Conservation (phyloP, 768 basidiomycete genomes). For the Tulasnella sp. region DNA sequence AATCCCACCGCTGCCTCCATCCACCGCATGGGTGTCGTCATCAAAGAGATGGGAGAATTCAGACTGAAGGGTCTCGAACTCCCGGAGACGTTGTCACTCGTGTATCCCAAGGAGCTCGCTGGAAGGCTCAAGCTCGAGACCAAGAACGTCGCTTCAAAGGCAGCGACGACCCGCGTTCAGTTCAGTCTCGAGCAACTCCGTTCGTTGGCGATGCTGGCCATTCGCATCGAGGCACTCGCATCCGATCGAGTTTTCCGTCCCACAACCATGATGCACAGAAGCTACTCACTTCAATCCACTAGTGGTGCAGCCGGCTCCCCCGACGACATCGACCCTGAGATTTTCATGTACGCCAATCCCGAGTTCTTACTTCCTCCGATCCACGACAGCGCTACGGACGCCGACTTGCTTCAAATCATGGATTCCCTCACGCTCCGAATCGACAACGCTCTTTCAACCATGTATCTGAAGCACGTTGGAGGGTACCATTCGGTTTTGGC, state of each 20-base stretch:
- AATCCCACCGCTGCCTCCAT: constrained; percentile 66
- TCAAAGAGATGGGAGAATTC: constrained; percentile 81
- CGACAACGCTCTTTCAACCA: constrained; percentile 63
- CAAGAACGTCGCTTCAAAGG: constrained; percentile 35
- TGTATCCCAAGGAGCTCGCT: constrained; percentile 76
- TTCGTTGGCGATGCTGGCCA: constrained; percentile 69
- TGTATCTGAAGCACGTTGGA: constrained; percentile 39
- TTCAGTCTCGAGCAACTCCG: constrained; percentile 74
- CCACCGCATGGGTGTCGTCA: constrained; percentile 65
- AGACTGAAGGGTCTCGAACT: constrained; percentile 94
- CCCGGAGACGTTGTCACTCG: constrained; percentile 80
- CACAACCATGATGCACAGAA: constrained; percentile 38
- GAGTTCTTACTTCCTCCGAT: constrained; percentile 69
- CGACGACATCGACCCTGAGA: constrained; percentile 39
- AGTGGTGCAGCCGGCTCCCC: constrained; percentile 14
- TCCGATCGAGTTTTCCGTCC: constrained; percentile 63
- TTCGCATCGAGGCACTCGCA: constrained; percentile 78
- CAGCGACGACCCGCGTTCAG: constrained; percentile 58
- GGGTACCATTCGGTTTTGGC: constrained; percentile 29
- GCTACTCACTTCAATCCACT: constrained; percentile 19
- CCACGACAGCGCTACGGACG: constrained; percentile 68
- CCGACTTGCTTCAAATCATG: constrained; percentile 72
- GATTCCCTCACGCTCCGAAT: constrained; percentile 76
- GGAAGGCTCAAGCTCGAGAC: constrained; percentile 62
- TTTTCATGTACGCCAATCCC: constrained; percentile 61